Percentiles rank a stretch among this genome's conserved stretches.
These are phyloP conservation scores for Theileria equi DNA, from an alignment of 169 alveolate genomes.

Conservation along the genomic window DNA sequence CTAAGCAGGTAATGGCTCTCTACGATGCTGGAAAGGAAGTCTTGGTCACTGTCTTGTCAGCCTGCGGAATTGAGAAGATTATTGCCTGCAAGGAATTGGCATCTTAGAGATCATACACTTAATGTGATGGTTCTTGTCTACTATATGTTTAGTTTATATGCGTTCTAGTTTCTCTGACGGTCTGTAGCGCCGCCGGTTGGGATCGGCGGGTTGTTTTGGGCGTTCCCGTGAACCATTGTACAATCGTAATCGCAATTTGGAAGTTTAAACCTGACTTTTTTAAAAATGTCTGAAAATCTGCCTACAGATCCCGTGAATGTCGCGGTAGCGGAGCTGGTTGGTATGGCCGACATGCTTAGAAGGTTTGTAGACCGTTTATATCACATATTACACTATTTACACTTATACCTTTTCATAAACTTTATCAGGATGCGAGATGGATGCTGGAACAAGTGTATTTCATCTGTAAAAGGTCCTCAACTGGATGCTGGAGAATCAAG, in stretches of 20 bases:
- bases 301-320: slow-evolving; percentile 66
- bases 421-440: slow-evolving; percentile 69
- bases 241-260: not conserved
- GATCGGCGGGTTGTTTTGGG: not conserved
- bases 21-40: slow-evolving; percentile 84
- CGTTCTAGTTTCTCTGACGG: too few relatives aligned
- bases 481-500: slow-evolving; percentile 76
- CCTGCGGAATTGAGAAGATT: slow-evolving; percentile 89
- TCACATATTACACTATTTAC: not conserved
- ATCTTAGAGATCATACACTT: too few relatives aligned
- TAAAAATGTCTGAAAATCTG: slow-evolving; percentile 7
- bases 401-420: not conserved
- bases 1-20: slow-evolving; percentile 79
- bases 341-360: slow-evolving; percentile 78
- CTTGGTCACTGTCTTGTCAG: slow-evolving; percentile 85
- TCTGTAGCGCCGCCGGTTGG: not conserved
- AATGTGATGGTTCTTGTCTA: too few relatives aligned
- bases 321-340: slow-evolving; percentile 76
- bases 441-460: slow-evolving; percentile 77
- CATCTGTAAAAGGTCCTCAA: slow-evolving; percentile 63
- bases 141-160: too few relatives aligned
- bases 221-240: not conserved
- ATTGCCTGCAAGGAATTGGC: slow-evolving; percentile 78
- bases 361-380: slow-evolving; percentile 24
- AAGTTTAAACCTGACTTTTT: not conserved